Base-by-base conservation (phyloP, 495 filamentous ascomycete species). In the Penicillium diatomitis region DNA sequence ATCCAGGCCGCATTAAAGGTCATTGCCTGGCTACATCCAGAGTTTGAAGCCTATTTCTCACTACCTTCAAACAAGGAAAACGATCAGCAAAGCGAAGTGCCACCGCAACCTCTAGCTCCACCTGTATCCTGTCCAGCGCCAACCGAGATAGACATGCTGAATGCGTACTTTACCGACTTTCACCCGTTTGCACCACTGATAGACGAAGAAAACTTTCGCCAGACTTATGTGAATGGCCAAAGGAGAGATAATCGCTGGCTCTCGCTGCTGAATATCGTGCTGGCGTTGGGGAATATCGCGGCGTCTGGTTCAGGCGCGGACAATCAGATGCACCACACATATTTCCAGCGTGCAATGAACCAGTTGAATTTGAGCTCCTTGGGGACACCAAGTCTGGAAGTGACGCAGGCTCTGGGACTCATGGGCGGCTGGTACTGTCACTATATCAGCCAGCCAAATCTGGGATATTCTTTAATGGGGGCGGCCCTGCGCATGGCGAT, bases 371-470 rank as follows among this genome's bases (percentile, higher is more conserved):
- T 72, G 88, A 57, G 83, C 85, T 54, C 76, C 76, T 4, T 80
- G 87, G 44, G 65, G 62, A 12, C 53, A 49, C 9, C 56, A 57
- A 83, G 82, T 50, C 70, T 90, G 29, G 83, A 88, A 55, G 80
- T 79, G 0, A 73, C 88, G 7, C 86, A 90, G 62, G 78, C 85
- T 2, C 66, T 90, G 8, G 79, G 79, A 9, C 65, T 90, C 20
- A 81, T 88, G 57, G 81, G 82, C 41, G 86, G 86, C 20, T 87
- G 82, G 71, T 90, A 90, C 57, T 75, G 87, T 49, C 86, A 90
- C 65, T 90, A 87, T 61, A 78, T 84, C 54, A 86, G 85, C 64
- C 77, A 85, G 35, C 86, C 86, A 12, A 88, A 88, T 61, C 80
- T 88, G 68, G 86, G 84, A 32, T 67, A 64, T 30, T 59, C 59